Conservation (phyloP, 495 filamentous ascomycete genomes). For the Trichoderma gamsii region DNA sequence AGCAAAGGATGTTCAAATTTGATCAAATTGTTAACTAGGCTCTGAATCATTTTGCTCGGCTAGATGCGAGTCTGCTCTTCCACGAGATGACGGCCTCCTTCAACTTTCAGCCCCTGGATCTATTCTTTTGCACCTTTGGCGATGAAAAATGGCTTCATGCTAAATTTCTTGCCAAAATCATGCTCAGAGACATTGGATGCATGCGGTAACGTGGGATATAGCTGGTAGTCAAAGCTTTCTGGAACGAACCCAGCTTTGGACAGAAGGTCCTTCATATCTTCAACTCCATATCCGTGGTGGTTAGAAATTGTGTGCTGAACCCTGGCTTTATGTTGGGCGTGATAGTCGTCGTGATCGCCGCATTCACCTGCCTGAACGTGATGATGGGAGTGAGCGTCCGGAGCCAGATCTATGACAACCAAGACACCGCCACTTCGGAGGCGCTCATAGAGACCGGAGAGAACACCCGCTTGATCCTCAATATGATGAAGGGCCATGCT, state of each 20-base stretch:
- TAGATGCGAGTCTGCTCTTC: background rate
- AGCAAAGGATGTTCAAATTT: too few relatives aligned
- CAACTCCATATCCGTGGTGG: background rate
- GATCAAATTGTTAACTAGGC: too few relatives aligned
- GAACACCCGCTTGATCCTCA: background rate
- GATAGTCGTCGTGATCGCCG: background rate
- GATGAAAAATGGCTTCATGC: background rate
- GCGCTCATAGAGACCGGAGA: background rate
- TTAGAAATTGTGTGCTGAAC: background rate
- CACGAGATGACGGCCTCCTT: background rate
- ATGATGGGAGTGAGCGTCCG: background rate
- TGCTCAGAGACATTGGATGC: background rate
- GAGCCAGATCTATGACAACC: background rate
- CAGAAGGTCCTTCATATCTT: background rate
- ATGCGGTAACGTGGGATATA: background rate
- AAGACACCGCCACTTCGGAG: background rate
- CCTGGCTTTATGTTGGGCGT: background rate
- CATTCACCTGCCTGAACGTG: background rate
- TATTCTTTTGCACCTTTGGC: background rate
- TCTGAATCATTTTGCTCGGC: too few relatives aligned
- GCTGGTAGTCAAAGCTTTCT: background rate
- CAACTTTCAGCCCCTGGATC: background rate
- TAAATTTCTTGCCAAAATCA: background rate
- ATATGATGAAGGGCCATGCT: slow-evolving; percentile 5
- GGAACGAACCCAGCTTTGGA: background rate